Evolutionary conservation across 495 filamentous ascomycete species (phyloP).

Genomic region (Trichodelitschia bisporula): DNA sequence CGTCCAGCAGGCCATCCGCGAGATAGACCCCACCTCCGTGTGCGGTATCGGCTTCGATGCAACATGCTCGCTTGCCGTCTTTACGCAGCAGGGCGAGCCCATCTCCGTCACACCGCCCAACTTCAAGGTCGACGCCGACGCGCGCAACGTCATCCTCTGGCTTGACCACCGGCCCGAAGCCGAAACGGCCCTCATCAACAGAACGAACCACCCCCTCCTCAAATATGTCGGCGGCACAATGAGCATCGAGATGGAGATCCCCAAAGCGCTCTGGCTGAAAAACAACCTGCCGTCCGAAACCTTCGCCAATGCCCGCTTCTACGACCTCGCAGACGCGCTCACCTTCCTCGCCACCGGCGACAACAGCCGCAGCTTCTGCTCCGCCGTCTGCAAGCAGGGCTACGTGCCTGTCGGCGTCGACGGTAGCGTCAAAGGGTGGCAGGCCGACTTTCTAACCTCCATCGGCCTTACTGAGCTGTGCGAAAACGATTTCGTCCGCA

Average conservation of each 20-base stretch:
- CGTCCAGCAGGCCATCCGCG: conserved; percentile 51
- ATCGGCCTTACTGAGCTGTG: conserved; percentile 68
- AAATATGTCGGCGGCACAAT: conserved; percentile 90
- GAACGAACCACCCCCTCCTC: conserved; percentile 74
- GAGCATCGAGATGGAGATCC: conserved; percentile 98
- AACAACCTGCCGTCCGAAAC: conserved; percentile 87
- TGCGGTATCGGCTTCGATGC: conserved; percentile 90
- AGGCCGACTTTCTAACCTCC: conserved; percentile 65
- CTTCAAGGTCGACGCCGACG: conserved; percentile 46
- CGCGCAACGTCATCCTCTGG: conserved; percentile 82
- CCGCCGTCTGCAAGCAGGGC: conserved; percentile 85
- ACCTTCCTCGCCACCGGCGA: conserved; percentile 90
- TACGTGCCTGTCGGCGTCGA: conserved; percentile 89
- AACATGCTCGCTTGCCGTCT: conserved; percentile 84
- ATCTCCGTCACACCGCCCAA: conserved; percentile 69
- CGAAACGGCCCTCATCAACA: conserved; percentile 79
- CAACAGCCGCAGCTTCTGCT: conserved; percentile 80
- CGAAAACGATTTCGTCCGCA: conserved; percentile 65
- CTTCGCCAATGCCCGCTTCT: conserved; percentile 86
- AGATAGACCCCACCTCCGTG: conserved; percentile 44
- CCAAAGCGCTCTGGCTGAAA: conserved; percentile 93
- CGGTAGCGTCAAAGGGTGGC: conserved; percentile 94
- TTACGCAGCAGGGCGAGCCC: conserved; percentile 68
- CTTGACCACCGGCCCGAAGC: conserved; percentile 75
- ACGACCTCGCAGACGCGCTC: conserved; percentile 78